Base-by-base conservation (phyloP, 345 rosid species). In the Heritiera fomes region DNA sequence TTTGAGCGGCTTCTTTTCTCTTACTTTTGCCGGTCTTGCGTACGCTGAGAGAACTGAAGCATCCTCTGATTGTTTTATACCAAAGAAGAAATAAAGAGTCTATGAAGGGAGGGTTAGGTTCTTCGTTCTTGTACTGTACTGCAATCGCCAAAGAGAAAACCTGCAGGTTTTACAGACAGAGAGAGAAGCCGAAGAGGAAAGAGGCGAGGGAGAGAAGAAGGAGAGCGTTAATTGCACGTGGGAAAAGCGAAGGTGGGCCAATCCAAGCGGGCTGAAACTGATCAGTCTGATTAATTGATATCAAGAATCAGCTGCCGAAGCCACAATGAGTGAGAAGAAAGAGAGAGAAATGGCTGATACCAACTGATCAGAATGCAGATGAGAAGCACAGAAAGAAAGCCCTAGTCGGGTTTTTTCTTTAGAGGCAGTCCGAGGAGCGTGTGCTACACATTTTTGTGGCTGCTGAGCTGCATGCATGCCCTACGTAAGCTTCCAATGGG, bases 401-500 rank as follows among this genome's bases (percentile, higher is more conserved):
- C 49, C 49, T 46, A 2, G 2, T 46, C 43, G 5, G 43, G 43
- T 46, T 46, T 46, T 46, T 46, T 8, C 11, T 46, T 8, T 20
- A 77, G 76, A 62, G 76, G 76, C 82, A 32, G 68, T 49, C n/a
- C 12, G 49, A 28, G 18, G 75, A 47, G 20, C 76, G 84, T 78
- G 80, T 60, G 56, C 18, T n/a, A 65, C 86, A 84, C 74, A 46
- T 61, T 59, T 40, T n/a, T 58, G 12, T 28, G 32, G 23, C 49
- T 0, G 50, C 34, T 65, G 72, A 75, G 18, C 67, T 78, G 76
- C 86, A 84, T 84, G 84, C 84, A 78, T 46, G 17, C 40, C 71
- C 30, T 40, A 65, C 47, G 49, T 66, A 18, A 41, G 50, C 71
- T 66, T 18, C 50, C 50, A 41, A 66, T 66, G 43, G 50, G 7